A percentile compares a stretch with the other conserved stretches of the same genome.
phyloP scores from a whole-genome alignment of 2,329 filamentous ascomycete species.

The Ceratocystis destructans region DNA sequence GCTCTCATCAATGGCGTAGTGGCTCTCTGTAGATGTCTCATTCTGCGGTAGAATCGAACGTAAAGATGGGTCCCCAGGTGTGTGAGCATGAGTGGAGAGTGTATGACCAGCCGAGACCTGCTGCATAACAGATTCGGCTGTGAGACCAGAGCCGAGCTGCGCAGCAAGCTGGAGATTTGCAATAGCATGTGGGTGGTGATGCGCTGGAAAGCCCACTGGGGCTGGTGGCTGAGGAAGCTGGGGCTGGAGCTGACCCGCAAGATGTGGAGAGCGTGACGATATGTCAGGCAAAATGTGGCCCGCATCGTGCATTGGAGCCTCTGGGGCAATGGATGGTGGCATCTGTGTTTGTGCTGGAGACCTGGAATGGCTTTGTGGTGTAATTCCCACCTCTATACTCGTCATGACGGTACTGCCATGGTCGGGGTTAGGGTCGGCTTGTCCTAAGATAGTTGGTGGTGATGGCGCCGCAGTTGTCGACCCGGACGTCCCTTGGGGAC shows the following conservation, averaged over 20 bases:
- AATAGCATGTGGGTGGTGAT: background rate
- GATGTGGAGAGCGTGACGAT: slow-evolving; percentile 26
- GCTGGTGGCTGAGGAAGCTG: background rate
- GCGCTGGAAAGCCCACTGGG: background rate
- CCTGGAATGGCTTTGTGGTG: background rate
- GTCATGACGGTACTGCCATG: background rate
- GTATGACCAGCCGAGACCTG: background rate
- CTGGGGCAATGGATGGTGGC: slow-evolving; percentile 24
- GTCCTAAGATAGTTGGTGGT: background rate
- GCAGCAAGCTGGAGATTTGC: background rate
- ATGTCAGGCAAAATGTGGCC: background rate
- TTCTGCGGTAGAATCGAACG: slow-evolving; percentile 34
- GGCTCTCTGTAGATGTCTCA: slow-evolving; percentile 16
- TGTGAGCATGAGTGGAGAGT: background rate
- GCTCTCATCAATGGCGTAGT: slow-evolving; percentile 17
- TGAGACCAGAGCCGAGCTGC: background rate
- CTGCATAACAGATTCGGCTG: background rate
- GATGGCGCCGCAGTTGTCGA: background rate
- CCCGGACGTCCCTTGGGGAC: background rate
- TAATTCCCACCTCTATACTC: background rate
- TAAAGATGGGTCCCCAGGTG: slow-evolving; percentile 27
- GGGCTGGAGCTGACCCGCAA: slow-evolving; percentile 33
- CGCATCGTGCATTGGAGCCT: slow-evolving; percentile 35
- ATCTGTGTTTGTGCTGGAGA: background rate
- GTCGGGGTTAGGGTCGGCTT: background rate